A percentile compares a stretch with the other conserved stretches of the same genome.
phyloP scores from a whole-genome alignment of 192 early-diverging fungal species.

The Blastocladiella britannica region DNA sequence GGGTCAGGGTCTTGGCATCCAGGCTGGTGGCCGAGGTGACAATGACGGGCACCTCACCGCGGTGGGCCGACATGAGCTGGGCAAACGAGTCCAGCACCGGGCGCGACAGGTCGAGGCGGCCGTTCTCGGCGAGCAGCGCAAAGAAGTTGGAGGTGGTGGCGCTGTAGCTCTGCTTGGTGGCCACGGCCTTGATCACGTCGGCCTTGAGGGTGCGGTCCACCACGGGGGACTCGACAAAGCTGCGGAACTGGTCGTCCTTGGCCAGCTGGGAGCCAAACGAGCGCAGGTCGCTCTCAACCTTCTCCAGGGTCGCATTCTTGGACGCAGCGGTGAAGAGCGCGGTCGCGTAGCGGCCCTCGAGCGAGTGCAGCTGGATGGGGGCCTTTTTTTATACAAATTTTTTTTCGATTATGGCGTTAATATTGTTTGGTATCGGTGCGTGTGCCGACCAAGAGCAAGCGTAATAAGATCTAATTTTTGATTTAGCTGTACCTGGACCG shows the following conservation, averaged over 20 bases:
- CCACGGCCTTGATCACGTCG: constrained; percentile 42
- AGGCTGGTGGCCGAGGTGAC: constrained; percentile 80
- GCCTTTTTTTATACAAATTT: too few species aligned
- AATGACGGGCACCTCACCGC: constrained; percentile 65
- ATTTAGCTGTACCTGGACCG: too few species aligned
- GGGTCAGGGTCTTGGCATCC: constrained; percentile 41
- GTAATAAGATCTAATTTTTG: too few species aligned
- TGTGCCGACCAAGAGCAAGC: too few species aligned
- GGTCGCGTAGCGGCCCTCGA: constrained; percentile 93
- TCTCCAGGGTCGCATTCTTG: constrained; percentile 51
- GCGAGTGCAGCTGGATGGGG: constrained; percentile 66
- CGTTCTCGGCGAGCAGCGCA: constrained; percentile 77
- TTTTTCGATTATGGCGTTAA: too few species aligned
- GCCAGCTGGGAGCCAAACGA: constrained; percentile 37
- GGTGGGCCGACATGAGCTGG: constrained; percentile 69
- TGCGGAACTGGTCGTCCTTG: constrained; percentile 48
- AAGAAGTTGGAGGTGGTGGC: constrained; percentile 84
- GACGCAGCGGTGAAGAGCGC: constrained; percentile 85
- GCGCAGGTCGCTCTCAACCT: constrained; percentile 68
- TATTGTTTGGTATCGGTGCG: too few species aligned
- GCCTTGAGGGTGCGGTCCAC: constrained; percentile 60
- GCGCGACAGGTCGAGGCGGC: constrained; percentile 62
- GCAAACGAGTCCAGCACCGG: constrained; percentile 63
- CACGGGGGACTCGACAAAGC: constrained; percentile 70
- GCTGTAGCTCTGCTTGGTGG: constrained; percentile 42